Base-by-base conservation (phyloP, 148 eudicot species). In the Fallopia convolvulus region DNA sequence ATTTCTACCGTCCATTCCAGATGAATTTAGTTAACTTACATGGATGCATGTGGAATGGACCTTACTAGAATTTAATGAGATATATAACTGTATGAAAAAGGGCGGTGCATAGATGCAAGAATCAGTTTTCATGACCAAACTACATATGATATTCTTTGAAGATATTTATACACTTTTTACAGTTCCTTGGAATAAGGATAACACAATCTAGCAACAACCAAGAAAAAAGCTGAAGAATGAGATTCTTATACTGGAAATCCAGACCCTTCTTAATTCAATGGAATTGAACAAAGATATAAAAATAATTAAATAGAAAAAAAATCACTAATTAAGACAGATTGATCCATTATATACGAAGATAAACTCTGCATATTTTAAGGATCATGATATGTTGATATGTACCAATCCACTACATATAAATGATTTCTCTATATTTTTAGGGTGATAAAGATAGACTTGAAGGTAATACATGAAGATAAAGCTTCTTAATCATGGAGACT, bases 1-100 rank as follows among this genome's bases (percentile, higher is more conserved):
- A 12, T 65, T 60, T 14, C 70, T 13, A 12, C 70, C 70, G 40
- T 32, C 70, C 65, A 58, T 58, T 58, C 30, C 6, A 58, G 70
- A 61, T 30, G 70, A 3, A 26, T 61, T 3, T 30, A 18, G 70
- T 17, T 17, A 55, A n/a, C 60, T n/a, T 18, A 61, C 68, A 61
- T 61, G 68, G 36, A 23, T 23, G 66, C 33, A 10, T 6, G 36
- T 6, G 23, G 20, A 2, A 66, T 66, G 44, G 70, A 66, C 72
- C 72, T 66, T 66, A 66, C 72, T 66, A 32, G 46, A 66, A 15
- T 36, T 36, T 33, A 15, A 66, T 66, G 72, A 36, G 42, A 66
- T 52, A n/a, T n/a, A n/a, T n/a, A 60, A 33, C 71, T 15, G 36
- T 44, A 66, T 6, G n/a, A 5, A 66, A 13, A 66, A 66, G 72